Conservation (phyloP, 306 rosid genomes). For the Ormosia emarginata region DNA sequence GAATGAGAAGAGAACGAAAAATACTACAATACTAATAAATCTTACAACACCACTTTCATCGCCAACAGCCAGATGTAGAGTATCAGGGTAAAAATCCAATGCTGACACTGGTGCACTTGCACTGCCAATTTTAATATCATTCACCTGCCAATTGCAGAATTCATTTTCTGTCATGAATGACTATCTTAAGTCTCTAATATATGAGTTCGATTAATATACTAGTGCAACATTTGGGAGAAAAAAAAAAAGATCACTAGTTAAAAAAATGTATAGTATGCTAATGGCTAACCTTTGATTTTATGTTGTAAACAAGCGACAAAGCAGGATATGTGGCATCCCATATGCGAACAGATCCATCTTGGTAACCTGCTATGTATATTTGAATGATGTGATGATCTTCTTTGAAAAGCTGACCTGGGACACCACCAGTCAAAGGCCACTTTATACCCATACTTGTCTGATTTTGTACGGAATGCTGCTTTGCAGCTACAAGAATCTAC, state of each 20-base stretch:
- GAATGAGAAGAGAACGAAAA: conserved; percentile 8
- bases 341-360: conserved; percentile 77
- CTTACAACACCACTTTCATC: conserved; percentile 72
- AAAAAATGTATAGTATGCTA: conserved; percentile 16
- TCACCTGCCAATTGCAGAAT: conserved; percentile 52
- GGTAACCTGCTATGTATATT: conserved; percentile 78
- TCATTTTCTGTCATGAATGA: conserved; percentile 17
- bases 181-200: conserved; percentile 5
- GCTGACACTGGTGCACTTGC: conserved; percentile 60
- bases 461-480: conserved; percentile 34
- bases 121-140: conserved; percentile 32
- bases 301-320: conserved; percentile 43
- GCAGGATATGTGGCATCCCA: conserved; percentile 87
- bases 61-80: conserved; percentile 60
- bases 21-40: not conserved
- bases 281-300: conserved; percentile 71
- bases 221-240: not conserved
- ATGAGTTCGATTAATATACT: conserved; percentile 1
- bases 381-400: conserved; percentile 53
- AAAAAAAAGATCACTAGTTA: not conserved
- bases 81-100: conserved; percentile 63
- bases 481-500: conserved; percentile 53
- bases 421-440: conserved; percentile 89
- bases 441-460: conserved; percentile 26
- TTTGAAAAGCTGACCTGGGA: conserved; percentile 46